Conservation (phyloP, 495 filamentous ascomycete genomes). For the Xanthoparmelia taractica region DNA sequence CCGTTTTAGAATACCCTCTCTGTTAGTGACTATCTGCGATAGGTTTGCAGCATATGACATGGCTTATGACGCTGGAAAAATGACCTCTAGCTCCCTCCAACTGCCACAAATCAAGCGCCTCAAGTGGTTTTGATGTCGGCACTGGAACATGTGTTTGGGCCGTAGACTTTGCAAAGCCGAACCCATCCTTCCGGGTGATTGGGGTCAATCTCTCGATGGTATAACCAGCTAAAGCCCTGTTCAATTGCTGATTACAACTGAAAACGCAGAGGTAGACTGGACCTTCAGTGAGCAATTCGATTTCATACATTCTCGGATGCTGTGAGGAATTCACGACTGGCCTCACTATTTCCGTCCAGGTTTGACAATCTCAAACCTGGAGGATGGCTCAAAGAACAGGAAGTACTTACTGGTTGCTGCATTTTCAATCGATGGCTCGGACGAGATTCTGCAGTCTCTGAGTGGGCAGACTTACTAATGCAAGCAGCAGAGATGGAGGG, state of each 20-base stretch:
- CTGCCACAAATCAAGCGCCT: background rate
- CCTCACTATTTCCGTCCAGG: background rate
- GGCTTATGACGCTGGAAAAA: background rate
- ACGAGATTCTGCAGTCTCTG: background rate
- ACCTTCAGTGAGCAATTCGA: background rate
- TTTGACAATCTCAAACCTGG: background rate
- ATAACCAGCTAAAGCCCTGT: background rate
- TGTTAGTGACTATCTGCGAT: background rate
- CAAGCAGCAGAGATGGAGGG: background rate
- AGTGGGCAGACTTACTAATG: background rate
- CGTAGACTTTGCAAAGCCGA: background rate
- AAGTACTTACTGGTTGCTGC: background rate
- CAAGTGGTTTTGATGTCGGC: background rate
- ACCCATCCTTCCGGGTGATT: background rate
- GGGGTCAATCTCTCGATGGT: background rate
- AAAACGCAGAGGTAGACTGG: background rate
- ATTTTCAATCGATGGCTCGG: background rate
- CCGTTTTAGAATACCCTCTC: background rate
- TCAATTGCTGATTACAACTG: background rate
- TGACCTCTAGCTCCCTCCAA: background rate
- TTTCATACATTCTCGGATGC: background rate
- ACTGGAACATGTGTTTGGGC: background rate
- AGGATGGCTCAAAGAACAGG: background rate
- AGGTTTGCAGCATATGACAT: background rate
- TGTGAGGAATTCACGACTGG: background rate